Evolutionary conservation across 768 basidiomycete species (phyloP), one percentile per base, ranked within the genome.

Genomic region (Lactarius sanguifluus): DNA sequence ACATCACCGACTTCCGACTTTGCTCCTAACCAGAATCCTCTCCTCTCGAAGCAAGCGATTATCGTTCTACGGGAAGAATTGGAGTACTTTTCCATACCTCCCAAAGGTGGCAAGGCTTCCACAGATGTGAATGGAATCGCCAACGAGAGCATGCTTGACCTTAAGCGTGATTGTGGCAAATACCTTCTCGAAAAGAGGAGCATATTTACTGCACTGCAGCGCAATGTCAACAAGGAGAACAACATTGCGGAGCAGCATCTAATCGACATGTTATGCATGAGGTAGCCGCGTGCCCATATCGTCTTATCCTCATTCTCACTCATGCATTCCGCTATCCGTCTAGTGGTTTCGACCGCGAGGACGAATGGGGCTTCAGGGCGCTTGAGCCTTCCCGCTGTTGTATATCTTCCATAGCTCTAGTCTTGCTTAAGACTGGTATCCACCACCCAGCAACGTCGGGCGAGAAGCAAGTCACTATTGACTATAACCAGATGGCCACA

Each of bases 211-310:
- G 97, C 97, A 47, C 81, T 99, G 64, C 96, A 99, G 81, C 84
- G 97, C 72, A 99, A 99, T 77, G 96, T 98, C 69, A 96, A 96
- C 79, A 96, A 96, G 81, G 96, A 98, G 80, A 98, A 98, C 75
- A 98, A 99, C 76, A 83, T 97, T 62, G 97, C 97, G 20, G 97
- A 99, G 78, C 96, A 98, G 79, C 97, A 99, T 80, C 81, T 99
- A 72, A 99, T 99, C 78, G 97, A 98, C 79, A 99, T 99, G 97
- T 82, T 99, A 69, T 98, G 96, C 80, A 97, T 98, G 94, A 97
- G 95, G 96, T 96, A 75, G 62, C 81, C 74, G 64, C 69, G 55
- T 52, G 79, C 68, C 47, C 47, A n/a, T n/a, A 20, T n/a, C 28
- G 13, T 58, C 32, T 55, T 56, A 15, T 56, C 47, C 57, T 66